These are phyloP conservation scores for Apiotrichum laibachii DNA, from an alignment of 1,284 basidiomycete genomes.

Conservation along the genomic window DNA sequence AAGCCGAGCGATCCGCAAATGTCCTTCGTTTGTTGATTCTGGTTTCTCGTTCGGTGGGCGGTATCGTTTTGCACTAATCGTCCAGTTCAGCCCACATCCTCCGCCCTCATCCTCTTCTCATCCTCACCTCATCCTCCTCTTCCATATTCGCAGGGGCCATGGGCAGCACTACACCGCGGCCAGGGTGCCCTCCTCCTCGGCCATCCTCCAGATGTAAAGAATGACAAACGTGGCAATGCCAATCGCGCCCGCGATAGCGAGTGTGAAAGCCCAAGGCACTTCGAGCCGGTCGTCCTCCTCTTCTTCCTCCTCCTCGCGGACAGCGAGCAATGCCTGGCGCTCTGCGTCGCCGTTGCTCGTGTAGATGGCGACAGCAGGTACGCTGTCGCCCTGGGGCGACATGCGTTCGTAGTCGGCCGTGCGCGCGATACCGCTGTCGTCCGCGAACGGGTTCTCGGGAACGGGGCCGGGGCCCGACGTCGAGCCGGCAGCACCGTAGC, in stretches of 20 bases:
- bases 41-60: too few species aligned
- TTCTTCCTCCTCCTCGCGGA: conserved; percentile 26
- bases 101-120: too few species aligned
- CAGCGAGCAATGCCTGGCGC: conserved; percentile 51
- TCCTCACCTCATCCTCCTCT: background rate
- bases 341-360: conserved; percentile 39
- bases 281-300: conserved; percentile 4
- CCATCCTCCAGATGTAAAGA: conserved; percentile 1
- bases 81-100: too few species aligned
- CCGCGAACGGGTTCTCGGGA: conserved; percentile 4
- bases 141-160: too few species aligned
- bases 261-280: conserved; percentile 1
- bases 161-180: background rate
- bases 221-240: conserved; percentile 6
- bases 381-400: background rate
- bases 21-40: too few species aligned
- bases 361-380: background rate
- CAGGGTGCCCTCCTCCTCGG: conserved; percentile 1
- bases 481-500: background rate
- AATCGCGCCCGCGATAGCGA: conserved; percentile 3
- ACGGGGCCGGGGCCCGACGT: background rate
- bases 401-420: conserved; percentile 6
- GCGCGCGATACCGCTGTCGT: conserved; percentile 2
- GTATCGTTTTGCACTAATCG: too few species aligned
- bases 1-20: too few species aligned